Evolutionary conservation across 306 rosid genomes (phyloP).

Genomic region (Sphenostylis stenocarpa): DNA sequence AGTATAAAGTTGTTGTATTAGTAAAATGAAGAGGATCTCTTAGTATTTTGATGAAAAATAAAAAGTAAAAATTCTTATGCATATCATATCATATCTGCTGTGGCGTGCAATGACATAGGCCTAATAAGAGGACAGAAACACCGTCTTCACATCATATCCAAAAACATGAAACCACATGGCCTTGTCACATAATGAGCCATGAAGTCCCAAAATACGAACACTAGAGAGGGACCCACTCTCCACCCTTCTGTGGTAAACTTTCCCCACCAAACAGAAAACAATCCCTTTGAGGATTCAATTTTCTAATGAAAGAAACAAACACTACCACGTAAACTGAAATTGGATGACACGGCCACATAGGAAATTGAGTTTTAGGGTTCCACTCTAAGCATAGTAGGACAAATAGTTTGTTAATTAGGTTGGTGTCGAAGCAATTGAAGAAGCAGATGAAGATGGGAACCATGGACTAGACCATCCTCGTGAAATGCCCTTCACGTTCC

Average conservation of each 20-base stretch:
- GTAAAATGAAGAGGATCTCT: background rate
- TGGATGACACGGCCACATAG: background rate
- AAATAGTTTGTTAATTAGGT: background rate
- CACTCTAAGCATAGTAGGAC: background rate
- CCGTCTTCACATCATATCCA: background rate
- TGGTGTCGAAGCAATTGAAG: background rate
- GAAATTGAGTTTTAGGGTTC: background rate
- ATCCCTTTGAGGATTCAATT: too few relatives aligned
- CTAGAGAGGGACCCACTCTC: background rate
- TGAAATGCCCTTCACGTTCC: too few relatives aligned
- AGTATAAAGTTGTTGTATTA: too few relatives aligned
- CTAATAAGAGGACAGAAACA: background rate
- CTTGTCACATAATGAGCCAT: slow-evolving; percentile 11
- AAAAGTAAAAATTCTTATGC: background rate
- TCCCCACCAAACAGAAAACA: background rate
- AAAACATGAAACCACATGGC: slow-evolving; percentile 18
- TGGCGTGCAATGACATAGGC: background rate
- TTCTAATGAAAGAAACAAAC: background rate
- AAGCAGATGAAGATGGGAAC: background rate
- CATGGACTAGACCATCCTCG: background rate
- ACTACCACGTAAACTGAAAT: background rate
- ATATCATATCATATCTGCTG: slow-evolving; percentile 28
- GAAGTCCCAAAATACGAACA: background rate
- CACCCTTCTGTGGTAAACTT: background rate
- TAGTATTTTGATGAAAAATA: background rate